Evolutionary conservation across 2,329 filamentous ascomycete genomes (phyloP), one percentile per base, ranked within the genome.

Genomic region (Tolypocladium guangdongense): DNA sequence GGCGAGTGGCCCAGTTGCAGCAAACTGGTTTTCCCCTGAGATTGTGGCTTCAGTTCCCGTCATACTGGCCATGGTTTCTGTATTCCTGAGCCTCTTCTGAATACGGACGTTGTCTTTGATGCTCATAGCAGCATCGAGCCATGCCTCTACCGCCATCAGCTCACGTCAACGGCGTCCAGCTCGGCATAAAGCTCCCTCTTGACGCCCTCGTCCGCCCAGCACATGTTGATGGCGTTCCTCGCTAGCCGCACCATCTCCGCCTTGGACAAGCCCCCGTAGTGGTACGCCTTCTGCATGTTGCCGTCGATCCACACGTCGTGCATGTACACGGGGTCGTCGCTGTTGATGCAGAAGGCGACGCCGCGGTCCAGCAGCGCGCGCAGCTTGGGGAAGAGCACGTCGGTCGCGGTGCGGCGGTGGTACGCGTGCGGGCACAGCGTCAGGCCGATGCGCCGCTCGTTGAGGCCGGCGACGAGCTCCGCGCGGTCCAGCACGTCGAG

Each of bases 301-400:
- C 74, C 71, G 54, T 72, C 63, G 30, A 78, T 63, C 75, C 74
- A 78, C 37, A 74, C 71, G 54, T 78, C 68, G 54, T 77, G 70
- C 73, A 77, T 77, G 63, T 87, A 87, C 12, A 82, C 83, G 54
- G 84, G 84, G 62, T 87, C 83, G 62, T 88, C 84, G 59, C 81
- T 84, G 65, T 88, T 88, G 65, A 88, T 81, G 53, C 80, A 84
- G 64, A 88, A 87, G 57, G 70, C 75, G 47, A 88, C 79, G 0
- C 82, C 82, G 7, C 69, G 70, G 43, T 85, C 77, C 33, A 88
- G 65, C 57, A 87, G 82, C 52, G 69, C 71, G 27, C 81, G 55
- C 35, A 61, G 48, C 49, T 60, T 58, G 4, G 67, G 72, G 56
- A 88, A 76, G 0, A 86, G 83, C 5, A 74, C 72, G 6, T 66